phyloP scores from a whole-genome alignment of 2,329 filamentous ascomycete species.

The Aspergillus ruber region DNA sequence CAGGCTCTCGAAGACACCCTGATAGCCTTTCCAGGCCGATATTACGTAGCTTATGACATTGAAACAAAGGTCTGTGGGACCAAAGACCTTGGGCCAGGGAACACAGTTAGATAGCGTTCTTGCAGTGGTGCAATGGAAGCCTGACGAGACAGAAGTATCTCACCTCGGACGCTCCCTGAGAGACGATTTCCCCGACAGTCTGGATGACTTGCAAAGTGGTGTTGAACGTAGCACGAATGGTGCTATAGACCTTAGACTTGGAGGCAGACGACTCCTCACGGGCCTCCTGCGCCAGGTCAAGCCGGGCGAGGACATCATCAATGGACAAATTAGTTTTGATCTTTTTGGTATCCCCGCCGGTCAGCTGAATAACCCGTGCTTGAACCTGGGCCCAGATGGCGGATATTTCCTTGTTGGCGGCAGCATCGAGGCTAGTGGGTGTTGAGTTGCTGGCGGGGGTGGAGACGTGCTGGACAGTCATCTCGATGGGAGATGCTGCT shows the following conservation, averaged over 20 bases:
- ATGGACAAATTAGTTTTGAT: constrained; percentile 6
- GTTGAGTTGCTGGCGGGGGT: not conserved
- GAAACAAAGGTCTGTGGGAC: constrained; percentile 14
- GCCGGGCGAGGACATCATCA: constrained; percentile 5
- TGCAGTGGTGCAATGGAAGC: not conserved
- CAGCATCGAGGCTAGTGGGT: not conserved
- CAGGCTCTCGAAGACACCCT: constrained; percentile 14
- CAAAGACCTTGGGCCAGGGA: constrained; percentile 9
- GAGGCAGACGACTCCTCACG: not conserved
- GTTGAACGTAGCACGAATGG: constrained; percentile 6
- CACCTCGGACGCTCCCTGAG: constrained; percentile 7
- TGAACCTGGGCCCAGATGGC: constrained; percentile 12
- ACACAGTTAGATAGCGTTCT: not conserved
- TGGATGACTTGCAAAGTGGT: constrained; percentile 12
- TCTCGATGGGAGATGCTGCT: not conserved
- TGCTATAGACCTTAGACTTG: constrained; percentile 2
- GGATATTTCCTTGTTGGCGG: constrained; percentile 8
- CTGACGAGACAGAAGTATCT: not conserved
- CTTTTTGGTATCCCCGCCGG: constrained; percentile 5
- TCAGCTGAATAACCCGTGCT: constrained; percentile 11
- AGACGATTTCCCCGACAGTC: constrained; percentile 9
- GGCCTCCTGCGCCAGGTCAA: constrained; percentile 6
- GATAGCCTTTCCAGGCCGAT: constrained; percentile 14
- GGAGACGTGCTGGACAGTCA: not conserved
- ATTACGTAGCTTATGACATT: constrained; percentile 17